Evolutionary conservation across 805 yeast species (phyloP).

Genomic region (Cyberlindnera sargentensis): DNA sequence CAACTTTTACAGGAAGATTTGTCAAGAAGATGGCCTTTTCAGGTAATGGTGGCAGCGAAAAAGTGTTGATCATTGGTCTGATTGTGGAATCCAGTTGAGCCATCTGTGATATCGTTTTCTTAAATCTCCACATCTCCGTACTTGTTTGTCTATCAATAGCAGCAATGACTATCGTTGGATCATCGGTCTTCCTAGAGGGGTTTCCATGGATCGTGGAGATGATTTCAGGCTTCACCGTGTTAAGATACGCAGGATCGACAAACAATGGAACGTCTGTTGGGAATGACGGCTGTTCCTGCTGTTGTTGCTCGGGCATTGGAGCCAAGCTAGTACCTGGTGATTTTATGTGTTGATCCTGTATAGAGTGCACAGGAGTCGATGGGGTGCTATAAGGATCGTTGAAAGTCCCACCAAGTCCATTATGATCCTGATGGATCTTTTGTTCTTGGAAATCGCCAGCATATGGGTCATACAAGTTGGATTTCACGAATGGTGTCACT

Average conservation of each 20-base stretch:
- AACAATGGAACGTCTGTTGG: constrained; percentile 40
- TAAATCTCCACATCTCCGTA: constrained; percentile 69
- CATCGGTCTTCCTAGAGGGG: constrained; percentile 42
- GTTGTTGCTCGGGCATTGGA: neutral
- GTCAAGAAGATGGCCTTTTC: constrained; percentile 51
- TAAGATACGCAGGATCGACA: constrained; percentile 52
- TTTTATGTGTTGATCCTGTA: too few relatives aligned
- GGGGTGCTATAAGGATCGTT: neutral
- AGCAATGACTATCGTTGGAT: constrained; percentile 53
- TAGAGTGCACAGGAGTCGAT: neutral
- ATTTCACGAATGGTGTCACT: constrained; percentile 5
- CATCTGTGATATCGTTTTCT: constrained; percentile 58
- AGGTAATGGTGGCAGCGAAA: constrained; percentile 53
- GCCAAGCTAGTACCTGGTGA: too few relatives aligned
- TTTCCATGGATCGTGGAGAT: constrained; percentile 39
- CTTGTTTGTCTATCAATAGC: constrained; percentile 53
- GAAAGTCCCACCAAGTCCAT: constrained; percentile 1
- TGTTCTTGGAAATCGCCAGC: constrained; percentile 7
- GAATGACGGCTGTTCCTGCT: neutral
- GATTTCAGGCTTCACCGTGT: constrained; percentile 41
- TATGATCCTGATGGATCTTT: constrained; percentile 10
- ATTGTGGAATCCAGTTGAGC: constrained; percentile 52
- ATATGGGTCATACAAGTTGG: constrained; percentile 13
- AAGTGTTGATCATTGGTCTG: constrained; percentile 42
- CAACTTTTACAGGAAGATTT: constrained; percentile 59